Evolutionary conservation across 2,329 filamentous ascomycete genomes (phyloP).

Genomic region (Trichoderma semiorbis): DNA sequence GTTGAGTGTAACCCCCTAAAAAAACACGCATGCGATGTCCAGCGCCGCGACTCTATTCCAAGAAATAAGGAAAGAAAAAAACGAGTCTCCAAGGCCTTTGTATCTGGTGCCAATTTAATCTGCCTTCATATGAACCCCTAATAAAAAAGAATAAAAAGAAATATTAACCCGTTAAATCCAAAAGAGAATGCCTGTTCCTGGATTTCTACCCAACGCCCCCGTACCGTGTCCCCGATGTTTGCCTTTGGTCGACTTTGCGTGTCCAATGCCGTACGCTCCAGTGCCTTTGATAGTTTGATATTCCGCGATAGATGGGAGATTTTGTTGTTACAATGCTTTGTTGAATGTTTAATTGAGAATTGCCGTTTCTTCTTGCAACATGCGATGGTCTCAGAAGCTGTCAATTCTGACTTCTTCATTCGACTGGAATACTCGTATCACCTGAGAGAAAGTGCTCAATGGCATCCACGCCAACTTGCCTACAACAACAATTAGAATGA

Average conservation of each 20-base stretch:
- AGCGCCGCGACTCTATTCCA: constrained; percentile 1
- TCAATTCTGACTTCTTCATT: neutral
- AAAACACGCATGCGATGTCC: neutral
- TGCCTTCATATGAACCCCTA: neutral
- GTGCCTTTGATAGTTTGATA: neutral
- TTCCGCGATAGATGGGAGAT: neutral
- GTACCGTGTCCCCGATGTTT: neutral
- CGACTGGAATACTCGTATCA: constrained; percentile 23
- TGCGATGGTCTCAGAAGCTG: neutral
- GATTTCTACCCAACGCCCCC: neutral
- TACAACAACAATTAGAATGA: constrained; percentile 19
- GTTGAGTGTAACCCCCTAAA: neutral
- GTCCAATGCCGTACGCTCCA: neutral
- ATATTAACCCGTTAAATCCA: neutral
- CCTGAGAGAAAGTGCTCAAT: constrained; percentile 38
- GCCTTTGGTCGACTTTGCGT: neutral
- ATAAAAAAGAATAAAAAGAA: neutral
- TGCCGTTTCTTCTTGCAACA: neutral
- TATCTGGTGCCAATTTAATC: neutral
- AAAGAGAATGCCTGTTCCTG: neutral
- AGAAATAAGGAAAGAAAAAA: neutral
- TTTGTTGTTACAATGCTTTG: neutral
- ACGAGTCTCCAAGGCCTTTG: neutral
- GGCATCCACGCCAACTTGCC: constrained; percentile 35
- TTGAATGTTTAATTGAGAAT: neutral